Percentiles rank a stretch among this genome's conserved stretches.
Conservation (phyloP, 208 protist genomes). For the Leptomonas pyrrhocoris region DNA sequence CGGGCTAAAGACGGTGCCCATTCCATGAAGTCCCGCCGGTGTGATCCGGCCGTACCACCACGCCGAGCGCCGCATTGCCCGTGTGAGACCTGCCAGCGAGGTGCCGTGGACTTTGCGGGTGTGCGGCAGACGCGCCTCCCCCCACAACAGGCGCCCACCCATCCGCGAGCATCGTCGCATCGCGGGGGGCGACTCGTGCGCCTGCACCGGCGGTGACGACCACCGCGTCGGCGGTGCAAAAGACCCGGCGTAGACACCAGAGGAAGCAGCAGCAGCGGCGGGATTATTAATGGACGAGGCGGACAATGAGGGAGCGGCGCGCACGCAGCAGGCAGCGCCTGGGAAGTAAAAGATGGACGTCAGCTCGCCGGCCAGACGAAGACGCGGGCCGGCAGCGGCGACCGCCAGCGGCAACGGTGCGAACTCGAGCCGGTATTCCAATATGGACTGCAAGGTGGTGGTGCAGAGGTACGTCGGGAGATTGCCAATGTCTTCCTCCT, state of each 20-base stretch:
- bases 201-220: background rate
- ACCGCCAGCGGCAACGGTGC: slow-evolving; percentile 20
- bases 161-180: background rate
- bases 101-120: slow-evolving; percentile 4
- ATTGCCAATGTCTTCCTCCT: background rate
- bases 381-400: slow-evolving; percentile 18
- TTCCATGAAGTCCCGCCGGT: background rate
- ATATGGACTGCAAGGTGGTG: background rate
- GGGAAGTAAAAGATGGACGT: slow-evolving; percentile 21
- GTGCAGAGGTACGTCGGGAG: background rate
- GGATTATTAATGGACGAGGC: background rate
- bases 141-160: background rate
- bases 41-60: slow-evolving; percentile 25
- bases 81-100: slow-evolving; percentile 9
- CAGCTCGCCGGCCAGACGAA: slow-evolving; percentile 13
- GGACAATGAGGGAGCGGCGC: background rate
- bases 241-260: background rate
- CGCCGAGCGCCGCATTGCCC: slow-evolving; percentile 4
- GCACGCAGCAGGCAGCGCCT: slow-evolving; percentile 17
- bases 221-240: too few relatives aligned
- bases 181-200: background rate
- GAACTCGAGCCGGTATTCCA: slow-evolving; percentile 8
- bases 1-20: background rate
- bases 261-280: background rate
- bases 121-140: background rate